Conservation (phyloP, 345 rosid genomes). For the Salix brachista region DNA sequence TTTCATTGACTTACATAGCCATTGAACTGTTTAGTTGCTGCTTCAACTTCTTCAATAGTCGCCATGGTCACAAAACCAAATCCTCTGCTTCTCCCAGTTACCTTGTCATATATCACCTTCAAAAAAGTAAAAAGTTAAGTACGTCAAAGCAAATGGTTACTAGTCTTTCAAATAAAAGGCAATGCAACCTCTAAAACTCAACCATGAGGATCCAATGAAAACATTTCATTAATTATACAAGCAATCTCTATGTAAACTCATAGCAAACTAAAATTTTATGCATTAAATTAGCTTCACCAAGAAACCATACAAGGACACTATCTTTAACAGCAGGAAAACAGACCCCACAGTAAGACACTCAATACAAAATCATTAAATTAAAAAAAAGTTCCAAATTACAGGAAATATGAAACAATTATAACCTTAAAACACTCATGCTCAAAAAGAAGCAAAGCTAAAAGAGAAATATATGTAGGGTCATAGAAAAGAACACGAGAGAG, state of each 20-base stretch:
- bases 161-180: not conserved
- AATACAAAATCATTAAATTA: not conserved
- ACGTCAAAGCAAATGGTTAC: not conserved
- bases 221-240: not conserved
- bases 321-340: too few species aligned
- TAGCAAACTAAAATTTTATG: not conserved
- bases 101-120: constrained; percentile 91
- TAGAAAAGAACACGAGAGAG: not conserved
- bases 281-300: not conserved
- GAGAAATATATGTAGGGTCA: not conserved
- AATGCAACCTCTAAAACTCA: not conserved
- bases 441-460: not conserved
- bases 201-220: not conserved
- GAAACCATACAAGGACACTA: not conserved
- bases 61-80: constrained; percentile 98
- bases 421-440: not conserved
- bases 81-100: constrained; percentile 94
- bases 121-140: constrained; percentile 22
- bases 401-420: not conserved
- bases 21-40: constrained; percentile 77
- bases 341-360: too few species aligned
- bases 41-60: constrained; percentile 58
- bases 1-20: constrained; percentile 63
- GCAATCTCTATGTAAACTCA: not conserved
- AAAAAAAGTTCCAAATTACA: not conserved